phyloP scores from a whole-genome alignment of 2,329 filamentous ascomycete species.

The Epichloe typhina region DNA sequence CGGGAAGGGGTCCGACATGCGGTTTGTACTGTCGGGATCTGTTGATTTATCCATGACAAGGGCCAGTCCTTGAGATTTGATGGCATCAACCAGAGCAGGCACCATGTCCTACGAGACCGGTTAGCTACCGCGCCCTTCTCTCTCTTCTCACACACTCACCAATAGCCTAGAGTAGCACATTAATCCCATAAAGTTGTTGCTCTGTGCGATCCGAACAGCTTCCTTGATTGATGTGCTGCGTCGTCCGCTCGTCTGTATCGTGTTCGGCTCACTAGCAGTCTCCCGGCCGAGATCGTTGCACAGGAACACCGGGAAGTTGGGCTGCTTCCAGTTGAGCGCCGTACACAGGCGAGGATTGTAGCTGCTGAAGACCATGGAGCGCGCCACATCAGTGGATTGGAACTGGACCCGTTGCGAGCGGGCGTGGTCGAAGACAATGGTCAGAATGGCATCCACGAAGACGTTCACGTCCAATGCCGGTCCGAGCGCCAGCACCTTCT shows the following conservation, averaged over 20 bases:
- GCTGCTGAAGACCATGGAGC: constrained; percentile 87
- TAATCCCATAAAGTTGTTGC: constrained; percentile 96
- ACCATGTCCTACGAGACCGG: no score
- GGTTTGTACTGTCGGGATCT: no score
- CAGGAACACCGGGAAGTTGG: constrained; percentile 90
- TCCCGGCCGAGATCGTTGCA: constrained; percentile 80
- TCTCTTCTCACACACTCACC: constrained; percentile 37
- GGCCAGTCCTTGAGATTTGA: no score
- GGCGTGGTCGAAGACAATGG: constrained; percentile 83
- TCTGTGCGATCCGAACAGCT: constrained; percentile 80
- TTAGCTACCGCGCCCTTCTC: no score
- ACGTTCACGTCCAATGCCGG: constrained; percentile 72
- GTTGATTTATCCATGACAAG: no score
- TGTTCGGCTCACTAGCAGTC: constrained; percentile 26
- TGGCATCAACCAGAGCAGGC: no score
- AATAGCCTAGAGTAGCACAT: constrained; percentile 79
- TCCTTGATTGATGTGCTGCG: constrained; percentile 84
- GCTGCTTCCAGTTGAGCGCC: constrained; percentile 97
- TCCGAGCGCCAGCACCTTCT: constrained; percentile 54
- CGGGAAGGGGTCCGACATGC: no score
- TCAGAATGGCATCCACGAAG: constrained; percentile 73
- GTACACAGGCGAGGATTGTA: constrained; percentile 86
- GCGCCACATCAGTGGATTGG: constrained; percentile 55
- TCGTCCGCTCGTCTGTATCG: constrained; percentile 46
- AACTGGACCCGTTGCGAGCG: constrained; percentile 49